phyloP scores from a whole-genome alignment of 805 yeast species.

The Metschnikowia arizonensis region DNA sequence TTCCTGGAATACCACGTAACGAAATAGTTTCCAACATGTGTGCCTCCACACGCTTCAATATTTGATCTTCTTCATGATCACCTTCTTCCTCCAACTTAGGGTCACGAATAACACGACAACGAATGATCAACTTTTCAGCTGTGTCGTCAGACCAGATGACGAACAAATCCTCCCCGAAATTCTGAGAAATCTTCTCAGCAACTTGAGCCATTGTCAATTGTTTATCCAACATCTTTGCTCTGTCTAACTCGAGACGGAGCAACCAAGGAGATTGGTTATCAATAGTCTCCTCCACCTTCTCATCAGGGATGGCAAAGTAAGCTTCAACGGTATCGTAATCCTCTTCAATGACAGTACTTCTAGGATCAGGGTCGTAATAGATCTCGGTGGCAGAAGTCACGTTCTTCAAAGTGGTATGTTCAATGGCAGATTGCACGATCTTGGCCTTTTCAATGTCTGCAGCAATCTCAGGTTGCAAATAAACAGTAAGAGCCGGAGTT shows the following conservation, averaged over 20 bases:
- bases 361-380: slow-evolving; percentile 97
- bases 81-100: slow-evolving; percentile 93
- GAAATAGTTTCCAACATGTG: slow-evolving; percentile 95
- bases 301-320: slow-evolving; percentile 96
- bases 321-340: slow-evolving; percentile 97
- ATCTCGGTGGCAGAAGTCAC: slow-evolving; percentile 98
- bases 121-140: slow-evolving; percentile 91
- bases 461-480: slow-evolving; percentile 73
- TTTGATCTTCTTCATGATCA: slow-evolving; percentile 95
- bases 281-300: slow-evolving; percentile 87
- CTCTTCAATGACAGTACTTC: slow-evolving; percentile 92
- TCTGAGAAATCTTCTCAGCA: slow-evolving; percentile 88
- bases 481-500: slow-evolving; percentile 99
- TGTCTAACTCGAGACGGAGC: slow-evolving; percentile 91
- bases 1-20: slow-evolving; percentile 92
- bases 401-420: slow-evolving; percentile 90
- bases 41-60: slow-evolving; percentile 89
- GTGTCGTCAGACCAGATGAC: slow-evolving; percentile 99
- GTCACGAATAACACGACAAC: slow-evolving; percentile 97
- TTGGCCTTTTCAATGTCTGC: slow-evolving; percentile 91
- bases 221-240: slow-evolving; percentile 98
- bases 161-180: slow-evolving; percentile 90
- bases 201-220: slow-evolving; percentile 98
- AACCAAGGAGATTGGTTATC: slow-evolving; percentile 98
- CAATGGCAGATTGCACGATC: slow-evolving; percentile 92